Evolutionary conservation across 2,329 filamentous ascomycete species (phyloP), one percentile per base, ranked within the genome.

Genomic region (Trichoderma sp.): DNA sequence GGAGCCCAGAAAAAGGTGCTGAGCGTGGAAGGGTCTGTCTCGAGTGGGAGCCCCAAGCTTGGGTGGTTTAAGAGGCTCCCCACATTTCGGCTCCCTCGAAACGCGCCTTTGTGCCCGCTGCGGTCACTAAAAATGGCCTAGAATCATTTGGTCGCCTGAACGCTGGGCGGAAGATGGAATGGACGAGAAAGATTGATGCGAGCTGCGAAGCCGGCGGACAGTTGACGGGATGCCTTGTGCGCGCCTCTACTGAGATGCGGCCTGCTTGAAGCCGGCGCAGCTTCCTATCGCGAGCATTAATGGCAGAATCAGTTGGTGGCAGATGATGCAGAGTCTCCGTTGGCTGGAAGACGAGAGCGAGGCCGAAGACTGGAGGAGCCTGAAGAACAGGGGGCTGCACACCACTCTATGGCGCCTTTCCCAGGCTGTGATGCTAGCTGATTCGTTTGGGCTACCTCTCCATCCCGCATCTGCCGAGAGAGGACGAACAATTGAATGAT

Each of bases 21-120:
- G 56, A 37, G 37, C 32, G 4, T n/a, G 56, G 16, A 30, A 56
- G 55, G 55, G 34, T 32, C n/a, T 30, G 59, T 30, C 39, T 43
- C 8, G 30, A 49, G 59, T 32, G 26, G 39, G n/a, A 34, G 37
- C 46, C 30, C 24, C 16, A 18, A 28, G 46, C 46, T 64, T n/a
- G 24, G 6, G 28, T n/a, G 18, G 26, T 24, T 51, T 51, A 18
- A 14, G 16, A 26, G n/a, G 14, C 39, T 49, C 63, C 37, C 61
- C 63, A 66, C 52, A 66, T 49, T 65, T 64, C 26, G 61, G 63
- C 54, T 66, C 63, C 63, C 63, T 59, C 63, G 52, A 59, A 56
- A 43, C 63, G 52, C 63, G 54, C 63, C 63, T 58, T 49, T 59
- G n/a, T 59, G 54, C 52, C 63, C 63, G 63, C 63, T 59, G 32